A percentile compares a stretch with the other conserved stretches of the same genome.
These are phyloP conservation scores for Aspergillus neoniger DNA, from an alignment of 2,329 filamentous ascomycete genomes.

Conservation along the genomic window DNA sequence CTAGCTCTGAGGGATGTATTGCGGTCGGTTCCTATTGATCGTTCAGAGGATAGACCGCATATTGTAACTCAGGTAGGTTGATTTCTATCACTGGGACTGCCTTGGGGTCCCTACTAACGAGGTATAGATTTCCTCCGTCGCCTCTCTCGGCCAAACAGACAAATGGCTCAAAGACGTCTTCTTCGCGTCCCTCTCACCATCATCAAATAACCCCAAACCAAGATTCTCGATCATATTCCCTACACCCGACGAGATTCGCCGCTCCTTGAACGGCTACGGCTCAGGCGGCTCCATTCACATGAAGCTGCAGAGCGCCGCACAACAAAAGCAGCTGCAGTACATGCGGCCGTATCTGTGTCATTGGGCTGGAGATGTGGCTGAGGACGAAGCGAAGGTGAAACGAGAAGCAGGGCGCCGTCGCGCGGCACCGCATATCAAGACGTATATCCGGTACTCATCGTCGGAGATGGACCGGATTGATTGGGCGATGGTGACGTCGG, in stretches of 20 bases:
- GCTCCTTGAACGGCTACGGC: constrained; percentile 73
- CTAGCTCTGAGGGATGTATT: constrained; percentile 64
- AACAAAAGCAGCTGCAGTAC: constrained; percentile 73
- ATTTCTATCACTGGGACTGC: not conserved
- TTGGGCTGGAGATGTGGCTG: constrained; percentile 65
- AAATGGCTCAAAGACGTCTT: constrained; percentile 71
- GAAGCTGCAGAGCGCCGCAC: constrained; percentile 69
- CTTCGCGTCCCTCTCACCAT: constrained; percentile 50
- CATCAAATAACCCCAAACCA: constrained; percentile 6
- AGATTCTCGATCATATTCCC: constrained; percentile 76
- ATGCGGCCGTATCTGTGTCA: constrained; percentile 70
- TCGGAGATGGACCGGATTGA: constrained; percentile 58
- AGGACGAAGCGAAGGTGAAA: not conserved
- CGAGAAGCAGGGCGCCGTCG: constrained; percentile 62
- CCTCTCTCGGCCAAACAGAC: constrained; percentile 70
- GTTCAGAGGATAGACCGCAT: constrained; percentile 29
- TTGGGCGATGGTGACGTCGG: constrained; percentile 86
- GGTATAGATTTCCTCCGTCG: constrained; percentile 76
- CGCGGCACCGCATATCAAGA: constrained; percentile 87
- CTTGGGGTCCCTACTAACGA: not conserved
- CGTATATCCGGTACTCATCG: constrained; percentile 68
- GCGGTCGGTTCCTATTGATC: constrained; percentile 52
- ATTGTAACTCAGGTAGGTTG: constrained; percentile 39
- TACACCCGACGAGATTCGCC: constrained; percentile 74
- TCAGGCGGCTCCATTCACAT: constrained; percentile 81